Conservation (phyloP, 2,329 filamentous ascomycete species). For the Stylonectria norvegica region DNA sequence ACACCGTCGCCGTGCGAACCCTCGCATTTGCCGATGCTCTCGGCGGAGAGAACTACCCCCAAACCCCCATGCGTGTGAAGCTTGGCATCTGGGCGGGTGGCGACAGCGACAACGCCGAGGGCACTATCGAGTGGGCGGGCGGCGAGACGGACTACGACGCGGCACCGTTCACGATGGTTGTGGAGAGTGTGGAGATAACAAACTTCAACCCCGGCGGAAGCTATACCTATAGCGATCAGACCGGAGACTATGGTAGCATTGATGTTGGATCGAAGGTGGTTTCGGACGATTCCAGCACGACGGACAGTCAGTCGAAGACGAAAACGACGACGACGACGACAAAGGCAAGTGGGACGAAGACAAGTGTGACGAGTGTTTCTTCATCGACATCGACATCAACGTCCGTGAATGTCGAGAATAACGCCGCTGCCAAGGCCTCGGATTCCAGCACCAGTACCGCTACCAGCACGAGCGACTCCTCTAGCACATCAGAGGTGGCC, state of each 20-base stretch:
- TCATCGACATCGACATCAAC: background rate
- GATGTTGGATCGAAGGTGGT: conserved; percentile 4
- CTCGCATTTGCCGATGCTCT: conserved; percentile 42
- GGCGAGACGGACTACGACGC: conserved; percentile 41
- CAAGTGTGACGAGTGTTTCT: background rate
- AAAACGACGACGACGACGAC: background rate
- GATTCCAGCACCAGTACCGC: background rate
- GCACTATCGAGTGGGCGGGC: conserved; percentile 66
- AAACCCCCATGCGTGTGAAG: conserved; percentile 67
- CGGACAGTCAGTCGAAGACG: background rate
- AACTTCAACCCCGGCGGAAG: conserved; percentile 36
- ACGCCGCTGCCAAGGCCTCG: background rate
- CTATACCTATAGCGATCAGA: conserved; percentile 25
- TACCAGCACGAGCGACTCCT: background rate
- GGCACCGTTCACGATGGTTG: conserved; percentile 58
- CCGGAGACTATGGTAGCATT: conserved; percentile 25
- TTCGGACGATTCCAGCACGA: background rate
- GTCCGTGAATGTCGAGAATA: background rate
- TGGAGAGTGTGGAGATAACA: conserved; percentile 45
- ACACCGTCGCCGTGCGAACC: conserved; percentile 36
- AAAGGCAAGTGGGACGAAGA: background rate
- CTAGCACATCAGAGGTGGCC: background rate
- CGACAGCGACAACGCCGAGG: conserved; percentile 42
- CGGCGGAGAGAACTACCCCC: conserved; percentile 54
- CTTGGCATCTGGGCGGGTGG: conserved; percentile 54